Percentiles rank a stretch among this genome's conserved stretches.
Evolutionary conservation across 257 asterid genomes (phyloP).

Genomic region (Lantana camara): DNA sequence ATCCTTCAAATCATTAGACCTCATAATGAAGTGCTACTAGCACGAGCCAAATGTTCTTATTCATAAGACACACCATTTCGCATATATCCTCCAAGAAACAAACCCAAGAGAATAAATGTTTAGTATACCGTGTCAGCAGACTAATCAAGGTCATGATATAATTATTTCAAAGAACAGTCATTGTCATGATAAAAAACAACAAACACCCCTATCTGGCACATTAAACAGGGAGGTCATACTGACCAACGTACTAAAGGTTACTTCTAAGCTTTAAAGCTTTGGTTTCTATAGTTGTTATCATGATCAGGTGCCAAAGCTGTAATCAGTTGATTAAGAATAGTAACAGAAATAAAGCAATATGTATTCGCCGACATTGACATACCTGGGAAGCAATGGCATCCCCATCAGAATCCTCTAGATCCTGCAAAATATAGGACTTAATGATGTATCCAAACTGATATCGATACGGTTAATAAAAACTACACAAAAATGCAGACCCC

Average conservation of each 20-base stretch:
- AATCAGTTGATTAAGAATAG: not conserved
- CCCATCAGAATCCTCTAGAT: constrained; percentile 56
- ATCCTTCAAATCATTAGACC: not conserved
- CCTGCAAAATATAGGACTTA: constrained; percentile 40
- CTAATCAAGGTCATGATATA: not conserved
- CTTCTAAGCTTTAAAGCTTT: not conserved
- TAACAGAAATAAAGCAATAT: not conserved
- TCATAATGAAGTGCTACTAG: not conserved
- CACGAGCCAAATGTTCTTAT: not conserved
- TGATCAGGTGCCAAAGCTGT: no score
- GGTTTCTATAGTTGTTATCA: not conserved
- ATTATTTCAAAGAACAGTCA: constrained; percentile 2
- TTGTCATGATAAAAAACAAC: not conserved
- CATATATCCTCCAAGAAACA: not conserved
- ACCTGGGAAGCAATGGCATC: constrained; percentile 75
- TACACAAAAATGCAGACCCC: not conserved
- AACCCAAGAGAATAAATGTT: not conserved
- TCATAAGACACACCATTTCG: not conserved
- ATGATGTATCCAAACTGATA: not conserved
- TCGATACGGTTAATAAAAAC: not conserved
- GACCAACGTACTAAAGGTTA: not conserved
- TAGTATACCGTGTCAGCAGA: not conserved
- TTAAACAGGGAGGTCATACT: not conserved
- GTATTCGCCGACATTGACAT: not conserved
- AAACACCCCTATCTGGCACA: not conserved